Percentiles rank a stretch among this genome's conserved stretches.
phyloP scores from a whole-genome alignment of 2,329 filamentous ascomycete genomes.

The Nakataea oryzae region DNA sequence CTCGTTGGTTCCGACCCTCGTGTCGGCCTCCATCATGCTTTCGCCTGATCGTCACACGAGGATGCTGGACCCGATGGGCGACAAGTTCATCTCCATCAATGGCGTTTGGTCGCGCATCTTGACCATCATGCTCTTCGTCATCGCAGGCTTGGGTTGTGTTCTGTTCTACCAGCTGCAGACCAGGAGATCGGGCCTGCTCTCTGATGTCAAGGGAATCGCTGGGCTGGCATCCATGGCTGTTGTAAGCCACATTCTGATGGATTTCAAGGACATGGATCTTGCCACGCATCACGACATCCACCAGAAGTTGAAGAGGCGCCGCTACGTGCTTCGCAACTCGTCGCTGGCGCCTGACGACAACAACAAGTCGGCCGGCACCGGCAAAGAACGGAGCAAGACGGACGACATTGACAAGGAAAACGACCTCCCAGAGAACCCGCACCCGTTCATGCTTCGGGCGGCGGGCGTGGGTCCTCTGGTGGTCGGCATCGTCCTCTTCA shows the following conservation, averaged over 20 bases:
- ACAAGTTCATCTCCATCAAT: slow-evolving; percentile 46
- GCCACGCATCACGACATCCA: slow-evolving; percentile 59
- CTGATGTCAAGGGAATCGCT: slow-evolving; percentile 62
- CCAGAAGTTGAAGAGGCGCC: slow-evolving; percentile 50
- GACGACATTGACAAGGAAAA: slow-evolving; percentile 31
- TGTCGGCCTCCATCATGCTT: slow-evolving; percentile 51
- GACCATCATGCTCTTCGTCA: slow-evolving; percentile 42
- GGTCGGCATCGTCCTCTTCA: slow-evolving; percentile 43
- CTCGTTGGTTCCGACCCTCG: slow-evolving; percentile 58
- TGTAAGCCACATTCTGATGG: slow-evolving; percentile 60
- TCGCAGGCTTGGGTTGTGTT: slow-evolving; percentile 45
- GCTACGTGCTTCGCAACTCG: slow-evolving; percentile 61
- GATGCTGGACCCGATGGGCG: slow-evolving; percentile 23
- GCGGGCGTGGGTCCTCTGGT: slow-evolving; percentile 52
- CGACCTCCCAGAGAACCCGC: slow-evolving; percentile 46
- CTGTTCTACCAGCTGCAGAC: slow-evolving; percentile 51
- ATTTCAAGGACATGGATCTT: slow-evolving; percentile 63
- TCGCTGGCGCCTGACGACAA: slow-evolving; percentile 56
- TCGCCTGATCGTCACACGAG: slow-evolving; percentile 38
- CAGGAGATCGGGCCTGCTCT: slow-evolving; percentile 54
- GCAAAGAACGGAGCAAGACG: slow-evolving; percentile 28
- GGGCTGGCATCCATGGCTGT: slow-evolving; percentile 69
- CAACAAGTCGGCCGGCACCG: slow-evolving; percentile 26
- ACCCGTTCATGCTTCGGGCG: slow-evolving; percentile 58
- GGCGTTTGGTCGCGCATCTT: slow-evolving; percentile 51